phyloP scores from a whole-genome alignment of 306 rosid species.

The Vigna trinervia region DNA sequence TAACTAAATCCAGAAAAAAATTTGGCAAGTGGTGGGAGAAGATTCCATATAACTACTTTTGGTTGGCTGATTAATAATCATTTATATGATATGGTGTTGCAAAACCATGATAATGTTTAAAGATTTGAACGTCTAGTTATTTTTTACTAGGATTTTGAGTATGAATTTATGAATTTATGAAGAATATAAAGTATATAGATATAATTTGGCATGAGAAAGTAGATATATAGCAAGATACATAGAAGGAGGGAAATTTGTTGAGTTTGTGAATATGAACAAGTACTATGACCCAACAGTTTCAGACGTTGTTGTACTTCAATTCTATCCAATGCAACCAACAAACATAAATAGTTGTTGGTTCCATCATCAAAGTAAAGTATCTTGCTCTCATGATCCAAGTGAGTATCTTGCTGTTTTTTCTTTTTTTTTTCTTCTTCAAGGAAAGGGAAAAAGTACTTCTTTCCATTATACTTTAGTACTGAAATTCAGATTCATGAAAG shows the following conservation, averaged over 20 bases:
- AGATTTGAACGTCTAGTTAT: too few relatives aligned
- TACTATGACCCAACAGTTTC: too few relatives aligned
- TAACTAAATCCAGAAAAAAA: background rate
- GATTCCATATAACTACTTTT: background rate
- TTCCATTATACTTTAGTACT: background rate
- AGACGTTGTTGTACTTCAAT: too few relatives aligned
- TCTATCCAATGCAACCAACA: background rate
- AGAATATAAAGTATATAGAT: too few relatives aligned
- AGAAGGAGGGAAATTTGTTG: too few relatives aligned
- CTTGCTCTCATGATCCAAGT: background rate
- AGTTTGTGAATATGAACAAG: too few relatives aligned
- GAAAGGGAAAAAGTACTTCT: slow-evolving; percentile 4
- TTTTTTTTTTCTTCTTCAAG: background rate
- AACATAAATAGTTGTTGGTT: background rate
- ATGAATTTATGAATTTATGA: too few relatives aligned
- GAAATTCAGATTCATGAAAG: slow-evolving; percentile 19
- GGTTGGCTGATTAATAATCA: background rate
- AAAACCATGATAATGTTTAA: too few relatives aligned
- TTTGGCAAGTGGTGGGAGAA: slow-evolving; percentile 1
- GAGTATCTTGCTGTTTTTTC: background rate
- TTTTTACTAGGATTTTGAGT: too few relatives aligned
- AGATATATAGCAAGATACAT: too few relatives aligned
- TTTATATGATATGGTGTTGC: too few relatives aligned
- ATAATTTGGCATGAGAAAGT: too few relatives aligned
- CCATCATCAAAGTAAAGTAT: background rate